A percentile compares a stretch with the other conserved stretches of the same genome.
Conservation (phyloP, 1,284 basidiomycete species). For the Ustilago cynodontis region DNA sequence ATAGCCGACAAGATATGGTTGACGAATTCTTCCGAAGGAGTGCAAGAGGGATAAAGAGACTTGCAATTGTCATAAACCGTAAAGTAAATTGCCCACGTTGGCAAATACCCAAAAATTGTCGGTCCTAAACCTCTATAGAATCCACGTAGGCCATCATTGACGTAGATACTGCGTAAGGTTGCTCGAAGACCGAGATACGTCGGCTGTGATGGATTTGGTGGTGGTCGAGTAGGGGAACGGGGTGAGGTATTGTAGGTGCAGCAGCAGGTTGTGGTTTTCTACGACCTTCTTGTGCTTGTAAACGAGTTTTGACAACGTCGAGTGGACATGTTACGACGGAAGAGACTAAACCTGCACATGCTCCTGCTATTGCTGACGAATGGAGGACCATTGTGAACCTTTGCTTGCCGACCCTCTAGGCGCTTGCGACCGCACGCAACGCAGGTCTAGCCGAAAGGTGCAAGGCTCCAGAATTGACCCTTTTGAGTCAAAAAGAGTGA, state of each 20-base stretch:
- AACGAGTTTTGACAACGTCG: slow-evolving; percentile 95
- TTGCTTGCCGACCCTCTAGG: not conserved
- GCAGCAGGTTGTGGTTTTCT: slow-evolving; percentile 8
- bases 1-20: slow-evolving; percentile 66
- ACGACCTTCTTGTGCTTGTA: slow-evolving; percentile 82
- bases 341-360: slow-evolving; percentile 82
- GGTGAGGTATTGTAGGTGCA: slow-evolving; percentile 7
- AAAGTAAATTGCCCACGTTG: slow-evolving; percentile 70
- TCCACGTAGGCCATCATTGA: slow-evolving; percentile 63
- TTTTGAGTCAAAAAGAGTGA: no score
- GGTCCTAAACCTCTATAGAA: slow-evolving; percentile 68
- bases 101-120: slow-evolving; percentile 68
- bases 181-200: slow-evolving; percentile 28
- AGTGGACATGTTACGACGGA: slow-evolving; percentile 95
- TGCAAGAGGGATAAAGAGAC: not conserved
- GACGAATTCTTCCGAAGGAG: slow-evolving; percentile 50
- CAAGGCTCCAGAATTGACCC: no score
- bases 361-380: slow-evolving; percentile 17
- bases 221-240: not conserved
- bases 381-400: not conserved
- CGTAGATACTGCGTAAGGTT: slow-evolving; percentile 58
- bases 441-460: no score
- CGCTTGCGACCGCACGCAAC: no score
- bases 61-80: slow-evolving; percentile 66
- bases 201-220: slow-evolving; percentile 6